Evolutionary conservation across 495 filamentous ascomycete species (phyloP), one percentile per base, ranked within the genome.

Genomic region (Mytilinidion resinicola): DNA sequence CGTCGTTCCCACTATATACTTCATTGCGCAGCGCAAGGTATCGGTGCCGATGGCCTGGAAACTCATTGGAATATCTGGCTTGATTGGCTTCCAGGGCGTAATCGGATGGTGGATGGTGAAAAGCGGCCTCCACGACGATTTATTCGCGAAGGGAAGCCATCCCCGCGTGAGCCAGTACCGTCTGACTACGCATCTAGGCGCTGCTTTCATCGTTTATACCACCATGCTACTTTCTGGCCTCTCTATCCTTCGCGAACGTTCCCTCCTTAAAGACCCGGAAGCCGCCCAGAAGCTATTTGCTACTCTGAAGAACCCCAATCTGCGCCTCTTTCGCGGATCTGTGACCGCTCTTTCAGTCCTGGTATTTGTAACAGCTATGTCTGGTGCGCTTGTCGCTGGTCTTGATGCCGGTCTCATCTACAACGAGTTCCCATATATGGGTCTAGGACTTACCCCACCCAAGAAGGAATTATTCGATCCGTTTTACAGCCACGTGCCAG

Each of bases 91-190:
- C 70, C 93, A 98, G 72, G 93, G 95, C 9, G 84, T 93, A 63
- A 80, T 98, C 46, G 93, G 93, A 9, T 98, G 93, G 93, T 98
- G 92, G 90, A 98, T 98, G 93, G 93, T 98, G 63, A 95, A 95
- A 72, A 91, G 87, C 0, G 93, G 93, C 1, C 76, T 98, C 56
- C 90, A 89, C 63, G 93, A 98, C 69, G 91, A 97, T 66, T 82
- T 97, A 15, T 96, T 97, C 67, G 89, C 87, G 3, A 86, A 88
- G 0, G 95, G 92, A 7, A 85, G 82, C 53, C 90, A 96, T 71
- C 93, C 93, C 0, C 83, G 93, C 53, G 93, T 98, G 34, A 88
- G 83, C 68, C 93, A 98, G 73, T 97, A 97, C 74, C 85, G 93
- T 17, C 80, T 98, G 39, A 86, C 91, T 12, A 83, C 90, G 2